These are phyloP conservation scores for Stevia rebaudiana DNA, from an alignment of 140 eudicot genomes.

Conservation along the genomic window DNA sequence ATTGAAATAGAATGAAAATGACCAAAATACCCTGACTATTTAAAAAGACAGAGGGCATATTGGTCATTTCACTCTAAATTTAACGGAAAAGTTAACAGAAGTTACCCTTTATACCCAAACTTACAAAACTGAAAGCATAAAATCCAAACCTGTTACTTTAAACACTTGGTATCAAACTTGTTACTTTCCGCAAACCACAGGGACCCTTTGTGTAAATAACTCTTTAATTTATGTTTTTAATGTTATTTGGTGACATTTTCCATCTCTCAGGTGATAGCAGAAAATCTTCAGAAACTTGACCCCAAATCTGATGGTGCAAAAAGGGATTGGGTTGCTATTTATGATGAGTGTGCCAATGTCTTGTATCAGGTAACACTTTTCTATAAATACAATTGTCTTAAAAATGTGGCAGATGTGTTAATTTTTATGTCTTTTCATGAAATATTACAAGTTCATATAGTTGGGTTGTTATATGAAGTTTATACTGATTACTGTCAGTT, in stretches of 20 bases:
- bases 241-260: conserved; percentile 11
- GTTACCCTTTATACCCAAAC: too few relatives aligned
- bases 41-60: too few relatives aligned
- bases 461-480: background rate
- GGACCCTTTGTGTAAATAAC: too few relatives aligned
- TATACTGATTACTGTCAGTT: conserved; percentile 4
- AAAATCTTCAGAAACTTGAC: conserved; percentile 92
- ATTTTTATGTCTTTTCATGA: background rate
- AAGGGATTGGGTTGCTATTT: conserved; percentile 99
- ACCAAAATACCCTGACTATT: too few relatives aligned
- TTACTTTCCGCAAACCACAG: too few relatives aligned
- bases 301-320: conserved; percentile 99
- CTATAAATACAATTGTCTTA: background rate
- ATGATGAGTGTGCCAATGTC: conserved; percentile 98
- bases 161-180: too few relatives aligned
- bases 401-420: conserved; percentile 2
- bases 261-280: conserved; percentile 70
- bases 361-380: conserved; percentile 64
- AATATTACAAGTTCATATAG: background rate
- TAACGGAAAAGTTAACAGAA: too few relatives aligned
- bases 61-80: too few relatives aligned
- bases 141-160: too few relatives aligned
- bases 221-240: background rate
- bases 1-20: too few relatives aligned
- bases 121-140: too few relatives aligned